Evolutionary conservation across 2,329 filamentous ascomycete genomes (phyloP), one percentile per base, ranked within the genome.

Genomic region (Pseudocercospora crystallina): DNA sequence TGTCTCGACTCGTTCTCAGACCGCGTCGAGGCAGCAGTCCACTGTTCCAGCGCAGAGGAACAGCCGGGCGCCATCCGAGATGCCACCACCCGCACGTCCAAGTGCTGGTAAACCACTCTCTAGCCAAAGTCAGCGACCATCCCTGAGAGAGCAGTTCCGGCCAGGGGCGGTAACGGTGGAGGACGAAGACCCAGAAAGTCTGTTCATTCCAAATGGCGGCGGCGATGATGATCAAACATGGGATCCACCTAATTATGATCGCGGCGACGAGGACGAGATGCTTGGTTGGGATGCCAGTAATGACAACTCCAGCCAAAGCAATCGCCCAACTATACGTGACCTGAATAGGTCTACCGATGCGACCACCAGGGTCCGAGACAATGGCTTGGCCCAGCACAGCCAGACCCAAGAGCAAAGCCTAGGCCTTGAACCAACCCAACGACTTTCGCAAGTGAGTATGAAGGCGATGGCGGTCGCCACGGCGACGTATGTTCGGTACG

Each of bases 281-380:
- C 72, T 91, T 38, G 85, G 84, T 33, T 92, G 88, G 88, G 86
- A 90, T 68, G 79, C 84, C 44, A 86, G 80, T 63, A 81, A 79
- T 33, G 79, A 85, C 41, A 76, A 78, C 56, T 84, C 86, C 70
- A 75, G 78, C 69, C 45, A 39, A 35, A 48, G 57, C 47, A 56
- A 60, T 44, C 74, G 74, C 49, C 71, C 73, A 5, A 76, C 73
- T 0, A 74, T 78, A 49, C 67, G 71, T 8, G 75, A 77, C 53
- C 72, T 60, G n/a, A 54, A 48, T 34, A 43, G 51, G 30, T 38
- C 38, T 43, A 47, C 59, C 59, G 30, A 65, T 60, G 34, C 62
- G 50, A 37, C 49, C 51, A 39, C 43, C n/a, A 36, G 32, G 37
- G 43, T 48, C 46, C 50, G 51, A 54, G 46, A 52, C 47, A 46